Percentiles rank a stretch among this genome's conserved stretches.
phyloP scores from a whole-genome alignment of 2,329 filamentous ascomycete genomes.

The Triangularia setosa region DNA sequence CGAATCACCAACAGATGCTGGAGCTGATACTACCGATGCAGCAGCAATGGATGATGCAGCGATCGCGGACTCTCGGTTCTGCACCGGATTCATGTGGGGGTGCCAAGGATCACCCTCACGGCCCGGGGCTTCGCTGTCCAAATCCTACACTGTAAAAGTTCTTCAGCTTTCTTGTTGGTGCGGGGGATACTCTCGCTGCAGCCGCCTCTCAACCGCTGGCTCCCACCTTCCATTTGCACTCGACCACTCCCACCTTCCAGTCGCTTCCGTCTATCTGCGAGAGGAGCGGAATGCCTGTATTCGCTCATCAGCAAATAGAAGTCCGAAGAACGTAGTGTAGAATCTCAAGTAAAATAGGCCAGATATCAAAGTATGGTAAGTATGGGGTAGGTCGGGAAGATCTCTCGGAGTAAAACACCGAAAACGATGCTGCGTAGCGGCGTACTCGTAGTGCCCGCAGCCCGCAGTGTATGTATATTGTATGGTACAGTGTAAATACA shows the following conservation, averaged over 20 bases:
- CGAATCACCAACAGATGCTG: background rate
- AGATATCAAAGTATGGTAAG: background rate
- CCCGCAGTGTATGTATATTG: background rate
- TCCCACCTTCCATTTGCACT: background rate
- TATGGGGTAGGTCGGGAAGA: background rate
- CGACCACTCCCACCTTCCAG: background rate
- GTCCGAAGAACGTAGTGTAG: background rate
- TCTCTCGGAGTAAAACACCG: background rate
- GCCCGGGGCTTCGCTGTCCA: background rate
- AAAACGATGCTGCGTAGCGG: background rate
- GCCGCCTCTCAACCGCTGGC: background rate
- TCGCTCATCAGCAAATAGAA: background rate
- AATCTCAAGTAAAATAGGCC: background rate
- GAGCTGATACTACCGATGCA: background rate
- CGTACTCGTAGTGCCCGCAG: background rate
- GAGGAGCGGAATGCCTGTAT: background rate
- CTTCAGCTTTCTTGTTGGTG: background rate
- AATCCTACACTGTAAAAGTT: background rate
- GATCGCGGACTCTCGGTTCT: background rate
- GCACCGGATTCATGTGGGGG: conserved; percentile 6
- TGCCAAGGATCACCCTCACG: background rate
- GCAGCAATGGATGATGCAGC: background rate
- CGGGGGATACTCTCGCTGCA: background rate
- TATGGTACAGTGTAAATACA: background rate
- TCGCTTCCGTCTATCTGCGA: background rate